Base-by-base conservation (phyloP, 1,284 basidiomycete species). In the Lentinula novae-zelandiae region DNA sequence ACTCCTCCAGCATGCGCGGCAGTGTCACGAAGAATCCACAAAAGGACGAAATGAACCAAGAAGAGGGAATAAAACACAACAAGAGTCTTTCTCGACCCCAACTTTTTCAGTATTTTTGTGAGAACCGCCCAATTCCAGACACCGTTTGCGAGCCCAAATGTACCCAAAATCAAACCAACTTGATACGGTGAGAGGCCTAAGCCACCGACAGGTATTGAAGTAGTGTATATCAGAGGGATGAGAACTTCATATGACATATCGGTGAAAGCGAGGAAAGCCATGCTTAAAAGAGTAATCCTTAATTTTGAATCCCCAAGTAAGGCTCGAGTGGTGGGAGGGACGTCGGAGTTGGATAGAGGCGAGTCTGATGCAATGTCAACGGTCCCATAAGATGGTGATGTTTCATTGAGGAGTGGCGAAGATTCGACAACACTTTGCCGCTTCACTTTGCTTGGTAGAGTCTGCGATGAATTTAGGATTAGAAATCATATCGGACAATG, bases 91-190 rank as follows among this genome's bases (percentile, higher is more conserved):
- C 61, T 57, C 13, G 63, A n/a, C 20, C 63, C 63, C 9, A 60
- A 6, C 40, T 56, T 60, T 20, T 61, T 62, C 15, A 64, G 48
- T 2, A 64, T 1, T 9, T 34, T 44, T 13, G 50, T 62, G 12
- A 62, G 38, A 8, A 62, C 51, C 8, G 39, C 15, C 12, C 58
- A 57, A 17, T 67, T 64, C 39, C 64, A 57, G 31, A 64, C 34
- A 59, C 66, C 59, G 75, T 67, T 39, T 72, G 73, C 5, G 71
- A 77, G 34, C 70, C 68, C 68, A 44, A 57, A 65, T 1, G 57
- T 61, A 15, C 65, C 67, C 62, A 71, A 56, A 20, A 67, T 67
- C n/a, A 63, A 53, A 5, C 71, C 71, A 33, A 71, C 69, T 20
- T 54, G 60, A 22, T 65, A 64, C 15, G 70, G 65, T 6, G 61